Conservation (phyloP, 257 asterid genomes). For the Solanum arcanum region DNA sequence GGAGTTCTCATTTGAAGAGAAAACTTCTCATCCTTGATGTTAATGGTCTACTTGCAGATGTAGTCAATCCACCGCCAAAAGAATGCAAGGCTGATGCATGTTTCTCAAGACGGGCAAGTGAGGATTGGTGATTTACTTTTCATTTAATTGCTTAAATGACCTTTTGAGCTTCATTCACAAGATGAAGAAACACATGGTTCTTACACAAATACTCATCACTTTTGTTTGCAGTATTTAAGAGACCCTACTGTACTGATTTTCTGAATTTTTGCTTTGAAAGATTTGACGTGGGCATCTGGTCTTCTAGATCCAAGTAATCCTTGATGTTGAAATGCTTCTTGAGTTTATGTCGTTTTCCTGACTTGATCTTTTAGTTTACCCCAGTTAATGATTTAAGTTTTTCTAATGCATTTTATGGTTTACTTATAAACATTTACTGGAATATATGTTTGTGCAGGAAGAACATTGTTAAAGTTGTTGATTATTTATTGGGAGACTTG, state of each 20-base stretch:
- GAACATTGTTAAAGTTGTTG: slow-evolving; percentile 44
- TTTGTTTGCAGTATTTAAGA: slow-evolving; percentile 56
- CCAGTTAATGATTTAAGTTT: not conserved
- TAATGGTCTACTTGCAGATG: slow-evolving; percentile 80
- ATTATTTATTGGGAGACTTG: slow-evolving; percentile 52
- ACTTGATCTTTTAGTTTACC: not conserved
- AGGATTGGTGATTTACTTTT: slow-evolving; percentile 11
- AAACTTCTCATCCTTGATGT: slow-evolving; percentile 88
- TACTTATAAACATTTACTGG: not conserved
- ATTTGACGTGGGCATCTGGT: slow-evolving; percentile 81
- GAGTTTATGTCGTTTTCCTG: not conserved
- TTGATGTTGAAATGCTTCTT: not conserved
- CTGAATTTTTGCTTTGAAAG: slow-evolving; percentile 74
- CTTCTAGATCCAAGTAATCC: slow-evolving; percentile 70
- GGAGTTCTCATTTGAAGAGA: slow-evolving; percentile 18
- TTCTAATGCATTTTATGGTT: not conserved
- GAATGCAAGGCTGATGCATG: slow-evolving; percentile 29
- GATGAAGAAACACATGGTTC: not conserved
- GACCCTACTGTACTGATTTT: slow-evolving; percentile 76
- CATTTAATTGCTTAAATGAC: not conserved
- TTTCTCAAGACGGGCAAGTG: slow-evolving; percentile 65
- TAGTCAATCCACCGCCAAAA: slow-evolving; percentile 63
- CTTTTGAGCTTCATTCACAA: not conserved
- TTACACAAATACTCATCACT: not conserved
- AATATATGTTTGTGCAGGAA: slow-evolving; percentile 33